Percentiles rank a stretch among this genome's conserved stretches.
Conservation (phyloP, 2,329 filamentous ascomycete genomes). For the Alternaria ethzedia region DNA sequence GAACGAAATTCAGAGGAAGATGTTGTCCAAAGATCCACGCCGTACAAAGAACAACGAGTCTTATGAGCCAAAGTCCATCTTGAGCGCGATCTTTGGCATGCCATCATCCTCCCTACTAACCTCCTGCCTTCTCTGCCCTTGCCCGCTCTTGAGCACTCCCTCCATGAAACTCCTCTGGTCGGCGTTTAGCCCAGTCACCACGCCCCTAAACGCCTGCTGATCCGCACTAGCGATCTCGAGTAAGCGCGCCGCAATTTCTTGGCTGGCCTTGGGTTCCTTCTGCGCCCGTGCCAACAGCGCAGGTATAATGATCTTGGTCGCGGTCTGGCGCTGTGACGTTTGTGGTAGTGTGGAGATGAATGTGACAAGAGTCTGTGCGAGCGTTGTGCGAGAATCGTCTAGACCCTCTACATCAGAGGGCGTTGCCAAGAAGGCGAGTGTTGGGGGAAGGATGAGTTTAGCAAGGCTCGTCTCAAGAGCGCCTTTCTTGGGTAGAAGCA, state of each 20-base stretch:
- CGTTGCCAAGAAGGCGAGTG: slow-evolving; percentile 76
- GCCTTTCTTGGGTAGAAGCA: slow-evolving; percentile 66
- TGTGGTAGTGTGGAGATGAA: slow-evolving; percentile 62
- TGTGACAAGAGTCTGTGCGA: slow-evolving; percentile 77
- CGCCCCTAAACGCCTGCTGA: slow-evolving; percentile 72
- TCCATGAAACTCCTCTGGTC: slow-evolving; percentile 80
- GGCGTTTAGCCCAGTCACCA: slow-evolving; percentile 74
- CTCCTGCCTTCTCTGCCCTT: slow-evolving; percentile 51
- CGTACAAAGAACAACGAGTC: not conserved
- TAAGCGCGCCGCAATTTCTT: slow-evolving; percentile 76
- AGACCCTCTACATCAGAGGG: slow-evolving; percentile 73
- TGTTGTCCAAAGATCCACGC: not conserved
- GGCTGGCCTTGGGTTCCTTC: slow-evolving; percentile 62
- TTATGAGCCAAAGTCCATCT: slow-evolving; percentile 77
- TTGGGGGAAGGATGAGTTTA: slow-evolving; percentile 74
- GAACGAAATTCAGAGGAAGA: not conserved
- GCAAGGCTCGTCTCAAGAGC: slow-evolving; percentile 65
- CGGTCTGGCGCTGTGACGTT: slow-evolving; percentile 52
- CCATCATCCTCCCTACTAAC: slow-evolving; percentile 61
- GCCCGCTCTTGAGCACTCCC: slow-evolving; percentile 72
- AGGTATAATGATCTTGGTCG: slow-evolving; percentile 78
- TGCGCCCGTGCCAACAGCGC: slow-evolving; percentile 75
- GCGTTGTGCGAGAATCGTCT: slow-evolving; percentile 72
- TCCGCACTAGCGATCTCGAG: slow-evolving; percentile 82
- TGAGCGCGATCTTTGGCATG: slow-evolving; percentile 84